Percentiles rank a stretch among this genome's conserved stretches.
phyloP scores from a whole-genome alignment of 1,284 basidiomycete genomes.

The Rhodotorula sp. region DNA sequence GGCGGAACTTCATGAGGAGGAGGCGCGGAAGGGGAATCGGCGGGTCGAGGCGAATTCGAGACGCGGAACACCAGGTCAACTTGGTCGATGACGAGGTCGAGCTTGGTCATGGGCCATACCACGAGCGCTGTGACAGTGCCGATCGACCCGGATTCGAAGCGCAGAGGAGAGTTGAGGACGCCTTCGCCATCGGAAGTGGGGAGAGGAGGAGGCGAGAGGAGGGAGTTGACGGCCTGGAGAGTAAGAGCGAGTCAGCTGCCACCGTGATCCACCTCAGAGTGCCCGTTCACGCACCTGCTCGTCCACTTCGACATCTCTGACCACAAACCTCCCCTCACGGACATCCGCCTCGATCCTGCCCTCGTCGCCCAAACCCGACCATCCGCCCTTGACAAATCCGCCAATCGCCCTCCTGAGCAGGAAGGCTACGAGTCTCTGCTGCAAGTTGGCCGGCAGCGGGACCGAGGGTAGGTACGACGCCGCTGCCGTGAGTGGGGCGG shows the following conservation, averaged over 20 bases:
- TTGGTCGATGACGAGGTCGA: constrained; percentile 34
- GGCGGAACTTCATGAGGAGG: not conserved
- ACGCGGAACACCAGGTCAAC: constrained; percentile 71
- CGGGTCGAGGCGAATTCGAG: constrained; percentile 44
- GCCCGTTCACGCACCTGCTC: not conserved
- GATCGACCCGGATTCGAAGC: constrained; percentile 67
- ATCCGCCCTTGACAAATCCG: constrained; percentile 65
- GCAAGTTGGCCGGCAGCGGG: constrained; percentile 1
- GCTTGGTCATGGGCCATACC: constrained; percentile 49
- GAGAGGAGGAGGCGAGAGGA: constrained; percentile 52
- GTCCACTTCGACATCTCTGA: constrained; percentile 64
- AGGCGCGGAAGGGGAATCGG: not conserved
- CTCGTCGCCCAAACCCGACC: constrained; percentile 52
- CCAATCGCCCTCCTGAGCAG: constrained; percentile 58
- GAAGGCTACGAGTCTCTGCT: constrained; percentile 13
- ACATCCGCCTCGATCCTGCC: constrained; percentile 89
- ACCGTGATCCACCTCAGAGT: too few species aligned
- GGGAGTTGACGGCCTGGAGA: constrained; percentile 71
- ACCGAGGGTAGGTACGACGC: constrained; percentile 1
- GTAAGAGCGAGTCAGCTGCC: not conserved
- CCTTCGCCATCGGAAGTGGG: constrained; percentile 47
- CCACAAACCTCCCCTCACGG: constrained; percentile 79
- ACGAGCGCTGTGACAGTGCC: constrained; percentile 63
- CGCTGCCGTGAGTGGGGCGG: constrained; percentile 3
- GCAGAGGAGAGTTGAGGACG: constrained; percentile 59